Evolutionary conservation across 306 rosid species (phyloP), one percentile per base, ranked within the genome.

Genomic region (Cucurbita pepo): DNA sequence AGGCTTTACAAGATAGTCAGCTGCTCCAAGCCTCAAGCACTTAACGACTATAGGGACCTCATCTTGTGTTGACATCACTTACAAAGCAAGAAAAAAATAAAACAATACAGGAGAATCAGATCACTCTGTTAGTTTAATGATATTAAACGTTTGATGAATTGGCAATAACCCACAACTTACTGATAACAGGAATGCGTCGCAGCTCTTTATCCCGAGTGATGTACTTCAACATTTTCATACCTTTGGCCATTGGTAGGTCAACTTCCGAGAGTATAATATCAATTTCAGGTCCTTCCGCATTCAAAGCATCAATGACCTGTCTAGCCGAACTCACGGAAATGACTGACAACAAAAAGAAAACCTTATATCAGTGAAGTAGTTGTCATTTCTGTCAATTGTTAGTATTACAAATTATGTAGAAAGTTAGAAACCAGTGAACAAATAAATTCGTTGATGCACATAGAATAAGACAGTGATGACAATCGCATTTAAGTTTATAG

Each of bases 1-100:
- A 72, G 99, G 99, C 92, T 95, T 95, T 30, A 95, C 97, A 72
- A 95, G 99, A 88, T 95, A 95, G 86, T 95, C 97, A 0, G 97
- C 97, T 43, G 97, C 99, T 84, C 99, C 99, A 37, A 91, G 96
- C 85, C 89, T 88, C 89, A 91, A 77, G 90, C 99, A 95, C 86
- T 91, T 95, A 38, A 95, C 99, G 77, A 95, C 99, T 82, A 88
- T 71, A 67, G 99, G 86, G 72, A 91, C 92, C 84, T 95, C 97
- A 73, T 95, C 99, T 78, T 85, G 88, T 73, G 97, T 94, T 34
- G 99, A 95, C 96, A 95, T 95, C 97, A 95, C 99, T 95, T 71
- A 74, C 60, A 76, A 77, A 79, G 80, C 82, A 45, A 80, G 52
- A 76, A 60, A 55, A 71, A 57, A 41, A 80, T 19, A 45, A 22